phyloP scores from a whole-genome alignment of 768 basidiomycete genomes.

The Lyophyllum semitale region DNA sequence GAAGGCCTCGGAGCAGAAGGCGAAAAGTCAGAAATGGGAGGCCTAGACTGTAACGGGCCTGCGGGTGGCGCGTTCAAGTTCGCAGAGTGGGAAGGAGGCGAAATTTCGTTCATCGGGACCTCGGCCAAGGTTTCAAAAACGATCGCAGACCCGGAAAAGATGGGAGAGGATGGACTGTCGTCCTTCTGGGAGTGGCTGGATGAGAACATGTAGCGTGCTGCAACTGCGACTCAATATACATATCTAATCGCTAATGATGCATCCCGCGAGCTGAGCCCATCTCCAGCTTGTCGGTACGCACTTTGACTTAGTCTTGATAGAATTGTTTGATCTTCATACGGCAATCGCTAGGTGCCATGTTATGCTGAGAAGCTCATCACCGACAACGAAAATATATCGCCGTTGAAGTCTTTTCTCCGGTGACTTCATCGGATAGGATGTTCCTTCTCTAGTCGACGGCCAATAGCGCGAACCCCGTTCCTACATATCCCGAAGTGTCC shows the following conservation, averaged over 20 bases:
- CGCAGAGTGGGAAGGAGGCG: constrained; percentile 82
- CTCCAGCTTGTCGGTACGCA: not conserved
- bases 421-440: too few species aligned
- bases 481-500: too few species aligned
- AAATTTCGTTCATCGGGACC: constrained; percentile 67
- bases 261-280: too few species aligned
- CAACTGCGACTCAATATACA: not conserved
- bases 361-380: too few species aligned
- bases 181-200: constrained; percentile 52
- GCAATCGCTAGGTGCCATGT: too few species aligned
- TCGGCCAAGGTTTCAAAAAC: constrained; percentile 37
- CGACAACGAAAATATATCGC: too few species aligned
- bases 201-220: constrained; percentile 35
- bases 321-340: too few species aligned
- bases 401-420: too few species aligned
- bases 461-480: too few species aligned
- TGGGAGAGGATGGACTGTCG: constrained; percentile 36
- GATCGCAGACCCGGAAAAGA: constrained; percentile 38
- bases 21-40: constrained; percentile 65
- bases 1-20: constrained; percentile 77
- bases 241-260: not conserved
- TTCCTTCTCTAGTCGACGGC: too few species aligned
- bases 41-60: constrained; percentile 66
- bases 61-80: constrained; percentile 67
- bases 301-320: too few species aligned